Conservation (phyloP, 2,329 filamentous ascomycete genomes). For the Pyricularia grisea region DNA sequence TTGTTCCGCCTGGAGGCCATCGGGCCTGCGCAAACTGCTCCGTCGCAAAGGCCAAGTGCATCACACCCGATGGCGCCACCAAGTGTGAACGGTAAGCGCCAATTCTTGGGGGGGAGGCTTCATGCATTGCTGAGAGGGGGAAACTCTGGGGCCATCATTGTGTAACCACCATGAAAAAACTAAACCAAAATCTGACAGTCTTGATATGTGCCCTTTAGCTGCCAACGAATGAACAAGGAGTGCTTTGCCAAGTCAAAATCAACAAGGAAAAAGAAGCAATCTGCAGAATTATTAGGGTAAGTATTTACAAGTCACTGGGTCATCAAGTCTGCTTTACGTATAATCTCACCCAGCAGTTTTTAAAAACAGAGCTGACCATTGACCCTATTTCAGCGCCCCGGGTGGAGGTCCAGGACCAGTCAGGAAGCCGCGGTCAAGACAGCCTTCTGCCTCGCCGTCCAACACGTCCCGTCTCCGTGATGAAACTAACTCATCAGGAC, state of each 20-base stretch:
- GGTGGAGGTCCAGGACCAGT: neutral
- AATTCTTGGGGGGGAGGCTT: neutral
- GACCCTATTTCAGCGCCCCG: neutral
- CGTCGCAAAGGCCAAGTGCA: slow-evolving; percentile 14
- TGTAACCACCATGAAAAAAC: neutral
- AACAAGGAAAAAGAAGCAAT: neutral
- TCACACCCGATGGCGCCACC: slow-evolving; percentile 10
- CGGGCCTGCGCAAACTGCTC: slow-evolving; percentile 15
- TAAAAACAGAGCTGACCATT: neutral
- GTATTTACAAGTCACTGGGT: neutral
- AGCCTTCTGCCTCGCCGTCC: neutral
- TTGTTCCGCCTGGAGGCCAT: slow-evolving; percentile 15
- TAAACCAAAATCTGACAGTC: neutral
- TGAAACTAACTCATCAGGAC: neutral
- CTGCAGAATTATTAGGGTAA: neutral
- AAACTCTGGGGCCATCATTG: no score
- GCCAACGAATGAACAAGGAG: slow-evolving; percentile 4
- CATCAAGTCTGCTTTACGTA: neutral
- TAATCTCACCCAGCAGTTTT: neutral
- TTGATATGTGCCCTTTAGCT: neutral
- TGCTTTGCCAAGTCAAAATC: slow-evolving; percentile 3
- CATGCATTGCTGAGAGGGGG: neutral
- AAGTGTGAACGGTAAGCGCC: slow-evolving; percentile 6
- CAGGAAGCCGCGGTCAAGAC: neutral
- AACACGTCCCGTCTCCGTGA: neutral